phyloP scores from a whole-genome alignment of 1,139 yeast species.

The Yamadazyma dushanensis region DNA sequence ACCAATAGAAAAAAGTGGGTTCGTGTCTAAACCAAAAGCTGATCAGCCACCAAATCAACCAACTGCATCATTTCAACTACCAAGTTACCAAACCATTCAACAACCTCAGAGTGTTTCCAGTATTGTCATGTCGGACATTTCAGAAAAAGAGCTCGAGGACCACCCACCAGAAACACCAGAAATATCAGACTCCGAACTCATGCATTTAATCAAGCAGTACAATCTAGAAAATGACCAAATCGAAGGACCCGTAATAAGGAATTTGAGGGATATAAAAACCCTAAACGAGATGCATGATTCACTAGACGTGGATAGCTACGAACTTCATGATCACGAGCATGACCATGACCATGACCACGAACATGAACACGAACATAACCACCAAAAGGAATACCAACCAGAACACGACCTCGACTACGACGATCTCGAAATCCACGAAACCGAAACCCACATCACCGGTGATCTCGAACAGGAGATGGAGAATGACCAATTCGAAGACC shows the following conservation, averaged over 20 bases:
- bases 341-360: conserved; percentile 36
- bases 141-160: conserved; percentile 3
- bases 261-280: conserved; percentile 53
- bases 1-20: background rate
- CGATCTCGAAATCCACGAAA: conserved; percentile 34
- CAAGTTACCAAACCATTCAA: no score
- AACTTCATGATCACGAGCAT: conserved; percentile 31
- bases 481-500: conserved; percentile 11
- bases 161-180: background rate
- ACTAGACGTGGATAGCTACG: conserved; percentile 22
- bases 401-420: conserved; percentile 30
- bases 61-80: no score
- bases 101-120: background rate
- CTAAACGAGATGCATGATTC: conserved; percentile 51
- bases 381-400: conserved; percentile 13
- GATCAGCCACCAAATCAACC: no score
- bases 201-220: conserved; percentile 15
- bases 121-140: conserved; percentile 1
- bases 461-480: conserved; percentile 19
- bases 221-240: conserved; percentile 53
- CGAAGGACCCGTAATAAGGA: conserved; percentile 57
- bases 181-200: conserved; percentile 9
- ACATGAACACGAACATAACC: conserved; percentile 11
- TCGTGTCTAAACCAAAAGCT: no score
- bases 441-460: conserved; percentile 21